Percentiles rank a stretch among this genome's conserved stretches.
Conservation (phyloP, 805 yeast species). For the Barnettozyma sucrosica region DNA sequence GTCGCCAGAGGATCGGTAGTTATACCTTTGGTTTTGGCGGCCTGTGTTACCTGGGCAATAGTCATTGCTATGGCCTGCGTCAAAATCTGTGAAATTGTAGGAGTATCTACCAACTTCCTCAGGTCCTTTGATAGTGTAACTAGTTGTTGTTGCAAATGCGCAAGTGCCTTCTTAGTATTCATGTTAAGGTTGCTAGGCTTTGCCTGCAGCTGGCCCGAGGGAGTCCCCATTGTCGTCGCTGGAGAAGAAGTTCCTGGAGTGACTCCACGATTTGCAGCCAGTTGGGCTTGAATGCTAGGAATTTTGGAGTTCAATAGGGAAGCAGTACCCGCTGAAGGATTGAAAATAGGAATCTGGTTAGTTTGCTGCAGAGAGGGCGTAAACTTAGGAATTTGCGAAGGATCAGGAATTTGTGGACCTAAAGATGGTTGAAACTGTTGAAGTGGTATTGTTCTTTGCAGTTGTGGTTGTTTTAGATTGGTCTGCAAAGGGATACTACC, state of each 20-base stretch:
- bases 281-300: conserved; percentile 25
- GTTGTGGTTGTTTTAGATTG: background rate
- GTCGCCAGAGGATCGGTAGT: conserved; percentile 74
- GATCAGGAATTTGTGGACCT: conserved; percentile 2
- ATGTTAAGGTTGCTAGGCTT: conserved; percentile 26
- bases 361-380: conserved; percentile 1
- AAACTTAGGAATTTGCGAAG: conserved; percentile 10
- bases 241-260: conserved; percentile 16
- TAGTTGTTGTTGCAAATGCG: conserved; percentile 80
- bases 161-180: conserved; percentile 55
- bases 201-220: conserved; percentile 10
- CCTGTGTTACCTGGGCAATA: conserved; percentile 82
- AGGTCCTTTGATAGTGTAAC: conserved; percentile 68
- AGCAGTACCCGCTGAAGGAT: background rate
- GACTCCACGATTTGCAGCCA: conserved; percentile 31
- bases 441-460: background rate
- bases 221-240: conserved; percentile 25
- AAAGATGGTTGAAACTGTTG: conserved; percentile 1
- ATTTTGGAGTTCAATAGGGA: conserved; percentile 8
- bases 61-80: conserved; percentile 93
- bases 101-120: conserved; percentile 69
- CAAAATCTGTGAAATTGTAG: conserved; percentile 74
- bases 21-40: conserved; percentile 80
- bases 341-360: conserved; percentile 9
- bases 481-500: conserved; percentile 3